These are phyloP conservation scores for Pittosporum tobira DNA, from an alignment of 129 eudicot species.

Conservation along the genomic window DNA sequence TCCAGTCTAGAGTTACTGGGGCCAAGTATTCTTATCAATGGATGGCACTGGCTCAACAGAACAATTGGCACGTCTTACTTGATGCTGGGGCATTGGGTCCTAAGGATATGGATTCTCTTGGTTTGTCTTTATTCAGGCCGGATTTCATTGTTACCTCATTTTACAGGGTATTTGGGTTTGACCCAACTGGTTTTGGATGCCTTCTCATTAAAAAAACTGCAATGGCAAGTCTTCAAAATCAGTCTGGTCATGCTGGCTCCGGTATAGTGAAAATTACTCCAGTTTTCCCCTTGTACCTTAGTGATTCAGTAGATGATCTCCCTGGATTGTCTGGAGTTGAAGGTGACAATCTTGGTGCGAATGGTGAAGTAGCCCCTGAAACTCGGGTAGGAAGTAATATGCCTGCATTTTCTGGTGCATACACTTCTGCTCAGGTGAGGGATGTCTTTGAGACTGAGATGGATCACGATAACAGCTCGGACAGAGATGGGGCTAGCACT, in stretches of 20 bases:
- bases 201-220: constrained; percentile 88
- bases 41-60: constrained; percentile 99
- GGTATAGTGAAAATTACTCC: constrained; percentile 95
- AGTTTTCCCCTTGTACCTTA: constrained; percentile 76
- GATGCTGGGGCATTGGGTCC: constrained; percentile 99
- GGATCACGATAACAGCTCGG: constrained; percentile 82
- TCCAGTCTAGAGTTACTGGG: constrained; percentile 92
- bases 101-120: constrained; percentile 98
- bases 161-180: constrained; percentile 89
- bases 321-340: constrained; percentile 62
- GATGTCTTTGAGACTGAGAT: constrained; percentile 95
- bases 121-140: constrained; percentile 84
- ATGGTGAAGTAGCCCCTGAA: constrained; percentile 47
- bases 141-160: constrained; percentile 96
- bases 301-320: constrained; percentile 84
- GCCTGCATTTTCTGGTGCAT: constrained; percentile 99
- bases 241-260: constrained; percentile 86
- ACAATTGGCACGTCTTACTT: constrained; percentile 97
- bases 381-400: constrained; percentile 57
- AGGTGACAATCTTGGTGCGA: constrained; percentile 47
- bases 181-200: constrained; percentile 98
- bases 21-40: constrained; percentile 97
- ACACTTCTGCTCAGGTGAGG: constrained; percentile 85
- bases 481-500: constrained; percentile 78
- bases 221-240: constrained; percentile 82